Evolutionary conservation across 129 eudicot species (phyloP).

Genomic region (Lactuca saligna): DNA sequence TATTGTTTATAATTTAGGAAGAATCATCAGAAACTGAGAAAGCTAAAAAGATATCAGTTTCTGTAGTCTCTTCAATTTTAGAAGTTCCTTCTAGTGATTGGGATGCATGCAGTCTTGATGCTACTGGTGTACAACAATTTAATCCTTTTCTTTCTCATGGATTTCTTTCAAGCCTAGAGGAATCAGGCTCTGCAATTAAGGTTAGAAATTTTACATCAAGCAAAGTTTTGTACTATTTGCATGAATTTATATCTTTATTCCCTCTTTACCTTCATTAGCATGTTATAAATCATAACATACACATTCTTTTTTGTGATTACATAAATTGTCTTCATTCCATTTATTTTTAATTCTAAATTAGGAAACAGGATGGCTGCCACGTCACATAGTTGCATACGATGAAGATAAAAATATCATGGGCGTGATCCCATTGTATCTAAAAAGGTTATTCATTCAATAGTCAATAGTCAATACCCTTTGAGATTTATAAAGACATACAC

Average conservation of each 20-base stretch:
- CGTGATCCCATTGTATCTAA: conserved; percentile 89
- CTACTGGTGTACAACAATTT: conserved; percentile 63
- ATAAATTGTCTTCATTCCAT: background rate
- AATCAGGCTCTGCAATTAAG: conserved; percentile 78
- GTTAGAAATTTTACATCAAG: conserved; percentile 37
- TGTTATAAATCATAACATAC: no score
- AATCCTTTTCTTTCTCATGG: conserved; percentile 89
- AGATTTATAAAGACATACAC: background rate
- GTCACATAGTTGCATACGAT: conserved; percentile 79
- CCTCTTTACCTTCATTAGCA: background rate
- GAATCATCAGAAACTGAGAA: conserved; percentile 27
- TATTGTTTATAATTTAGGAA: conserved; percentile 40
- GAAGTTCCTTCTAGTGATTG: conserved; percentile 75
- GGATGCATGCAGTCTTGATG: conserved; percentile 88
- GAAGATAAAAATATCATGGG: conserved; percentile 65
- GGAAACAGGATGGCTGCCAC: conserved; percentile 97
- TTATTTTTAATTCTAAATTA: conserved; percentile 32
- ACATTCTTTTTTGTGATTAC: background rate
- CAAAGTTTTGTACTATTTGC: background rate
- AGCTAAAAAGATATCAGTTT: conserved; percentile 59
- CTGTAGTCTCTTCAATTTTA: conserved; percentile 74
- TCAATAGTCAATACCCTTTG: background rate
- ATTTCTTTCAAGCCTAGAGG: conserved; percentile 95
- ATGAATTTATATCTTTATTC: background rate
- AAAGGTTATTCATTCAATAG: conserved; percentile 49